These are phyloP conservation scores for Phytophthora fragariaefolia DNA, from an alignment of 352 stramenopile genomes.

Conservation along the genomic window DNA sequence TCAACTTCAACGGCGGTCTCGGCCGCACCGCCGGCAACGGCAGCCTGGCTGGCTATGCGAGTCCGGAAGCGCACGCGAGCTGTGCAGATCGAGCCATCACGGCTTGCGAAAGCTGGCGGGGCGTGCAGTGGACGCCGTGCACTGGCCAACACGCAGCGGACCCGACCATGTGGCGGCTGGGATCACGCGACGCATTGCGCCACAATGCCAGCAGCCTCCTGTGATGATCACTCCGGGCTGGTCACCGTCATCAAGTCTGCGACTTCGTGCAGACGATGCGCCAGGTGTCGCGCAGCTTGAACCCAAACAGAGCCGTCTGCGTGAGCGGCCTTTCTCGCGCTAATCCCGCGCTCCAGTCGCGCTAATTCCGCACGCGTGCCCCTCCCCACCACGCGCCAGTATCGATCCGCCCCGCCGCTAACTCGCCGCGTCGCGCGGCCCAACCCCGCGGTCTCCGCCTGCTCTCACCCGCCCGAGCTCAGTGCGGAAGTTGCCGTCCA, in stretches of 20 bases:
- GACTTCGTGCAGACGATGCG: no score
- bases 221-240: no score
- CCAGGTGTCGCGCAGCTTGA: slow-evolving; percentile 1
- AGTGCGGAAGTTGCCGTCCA: slow-evolving; percentile 34
- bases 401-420: slow-evolving; percentile 2
- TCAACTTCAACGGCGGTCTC: background rate
- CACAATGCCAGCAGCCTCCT: no score
- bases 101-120: slow-evolving; percentile 2
- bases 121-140: no score
- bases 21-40: background rate
- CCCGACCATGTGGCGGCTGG: slow-evolving; percentile 3
- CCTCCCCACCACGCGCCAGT: slow-evolving; percentile 8
- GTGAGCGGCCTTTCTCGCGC: background rate
- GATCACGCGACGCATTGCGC: no score
- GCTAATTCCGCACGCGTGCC: slow-evolving; percentile 7
- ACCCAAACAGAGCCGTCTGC: slow-evolving; percentile 9
- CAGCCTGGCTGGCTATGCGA: no score
- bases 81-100: background rate
- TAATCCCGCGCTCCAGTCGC: background rate
- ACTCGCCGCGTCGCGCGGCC: background rate
- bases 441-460: slow-evolving; percentile 1
- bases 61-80: background rate
- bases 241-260: no score
- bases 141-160: slow-evolving; percentile 9
- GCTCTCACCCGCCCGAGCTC: no score